Conservation (phyloP, 345 rosid species). For the Psidium friedrichsthalianum region DNA sequence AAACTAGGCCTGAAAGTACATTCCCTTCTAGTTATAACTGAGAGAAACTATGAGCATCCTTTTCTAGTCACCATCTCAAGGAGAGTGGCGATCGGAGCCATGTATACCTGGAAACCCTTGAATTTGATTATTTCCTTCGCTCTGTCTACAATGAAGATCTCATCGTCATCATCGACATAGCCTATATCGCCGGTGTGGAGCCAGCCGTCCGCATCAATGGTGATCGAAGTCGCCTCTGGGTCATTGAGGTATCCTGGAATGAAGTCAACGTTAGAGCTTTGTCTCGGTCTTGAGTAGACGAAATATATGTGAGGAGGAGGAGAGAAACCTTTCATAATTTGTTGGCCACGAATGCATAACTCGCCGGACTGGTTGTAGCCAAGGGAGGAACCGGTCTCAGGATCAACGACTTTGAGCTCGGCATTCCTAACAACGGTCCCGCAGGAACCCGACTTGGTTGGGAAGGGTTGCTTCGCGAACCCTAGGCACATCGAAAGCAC, state of each 20-base stretch:
- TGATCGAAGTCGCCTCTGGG: constrained; percentile 45
- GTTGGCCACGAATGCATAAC: constrained; percentile 84
- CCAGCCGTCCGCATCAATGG: constrained; percentile 82
- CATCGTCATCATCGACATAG: constrained; percentile 71
- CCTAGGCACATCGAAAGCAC: constrained; percentile 81
- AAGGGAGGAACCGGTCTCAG: constrained; percentile 60
- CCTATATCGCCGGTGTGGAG: constrained; percentile 93
- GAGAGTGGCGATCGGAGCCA: not conserved
- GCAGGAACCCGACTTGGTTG: constrained; percentile 81
- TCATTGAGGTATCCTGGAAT: constrained; percentile 62
- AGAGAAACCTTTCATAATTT: constrained; percentile 74
- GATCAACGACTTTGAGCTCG: constrained; percentile 77
- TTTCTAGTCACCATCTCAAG: not conserved
- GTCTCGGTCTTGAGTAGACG: not conserved
- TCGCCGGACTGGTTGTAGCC: constrained; percentile 74
- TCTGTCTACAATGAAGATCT: constrained; percentile 75
- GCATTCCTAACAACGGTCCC: constrained; percentile 92
- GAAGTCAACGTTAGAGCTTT: not conserved
- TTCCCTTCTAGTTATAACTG: not conserved
- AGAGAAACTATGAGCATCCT: not conserved
- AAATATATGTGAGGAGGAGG: not conserved
- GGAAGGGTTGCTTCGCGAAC: constrained; percentile 82
- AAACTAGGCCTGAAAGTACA: not conserved
- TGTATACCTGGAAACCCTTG: constrained; percentile 76
- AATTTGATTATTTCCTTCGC: constrained; percentile 86